Percentiles rank a stretch among this genome's conserved stretches.
phyloP scores from a whole-genome alignment of 768 basidiomycete genomes.

The Trametes cingulata region DNA sequence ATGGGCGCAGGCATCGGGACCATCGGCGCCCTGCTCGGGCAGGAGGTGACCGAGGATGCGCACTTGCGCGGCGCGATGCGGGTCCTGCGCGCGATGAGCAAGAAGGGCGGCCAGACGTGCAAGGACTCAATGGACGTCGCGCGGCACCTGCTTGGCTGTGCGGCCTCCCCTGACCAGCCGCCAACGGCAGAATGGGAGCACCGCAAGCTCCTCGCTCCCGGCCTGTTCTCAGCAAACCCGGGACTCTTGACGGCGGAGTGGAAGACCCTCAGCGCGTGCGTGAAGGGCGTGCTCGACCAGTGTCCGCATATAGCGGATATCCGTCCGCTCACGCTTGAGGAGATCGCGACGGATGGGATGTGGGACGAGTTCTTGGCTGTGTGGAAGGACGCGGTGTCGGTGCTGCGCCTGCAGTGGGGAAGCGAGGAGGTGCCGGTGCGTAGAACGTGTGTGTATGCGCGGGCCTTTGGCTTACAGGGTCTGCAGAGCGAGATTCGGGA shows the following conservation, averaged over 20 bases:
- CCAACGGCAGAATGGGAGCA: constrained; percentile 42
- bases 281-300: constrained; percentile 55
- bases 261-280: constrained; percentile 44
- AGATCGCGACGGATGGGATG: constrained; percentile 54
- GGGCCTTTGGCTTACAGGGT: not conserved
- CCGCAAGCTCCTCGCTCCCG: constrained; percentile 49
- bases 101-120: constrained; percentile 51
- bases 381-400: constrained; percentile 51
- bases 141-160: constrained; percentile 29
- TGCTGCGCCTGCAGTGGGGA: constrained; percentile 47
- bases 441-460: constrained; percentile 1
- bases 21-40: constrained; percentile 54
- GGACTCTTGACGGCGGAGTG: constrained; percentile 58
- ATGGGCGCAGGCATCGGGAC: constrained; percentile 59
- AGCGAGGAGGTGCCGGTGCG: constrained; percentile 48
- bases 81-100: constrained; percentile 57
- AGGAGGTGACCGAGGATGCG: constrained; percentile 36
- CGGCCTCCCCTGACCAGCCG: not conserved
- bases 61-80: constrained; percentile 47
- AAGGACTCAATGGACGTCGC: constrained; percentile 56
- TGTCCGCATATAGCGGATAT: constrained; percentile 56
- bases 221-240: constrained; percentile 57
- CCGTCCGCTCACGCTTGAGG: constrained; percentile 55
- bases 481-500: constrained; percentile 47
- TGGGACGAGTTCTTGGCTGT: constrained; percentile 52